Evolutionary conservation across 1,284 basidiomycete species (phyloP), one percentile per base, ranked within the genome.

Genomic region (Polyporus tsugae): DNA sequence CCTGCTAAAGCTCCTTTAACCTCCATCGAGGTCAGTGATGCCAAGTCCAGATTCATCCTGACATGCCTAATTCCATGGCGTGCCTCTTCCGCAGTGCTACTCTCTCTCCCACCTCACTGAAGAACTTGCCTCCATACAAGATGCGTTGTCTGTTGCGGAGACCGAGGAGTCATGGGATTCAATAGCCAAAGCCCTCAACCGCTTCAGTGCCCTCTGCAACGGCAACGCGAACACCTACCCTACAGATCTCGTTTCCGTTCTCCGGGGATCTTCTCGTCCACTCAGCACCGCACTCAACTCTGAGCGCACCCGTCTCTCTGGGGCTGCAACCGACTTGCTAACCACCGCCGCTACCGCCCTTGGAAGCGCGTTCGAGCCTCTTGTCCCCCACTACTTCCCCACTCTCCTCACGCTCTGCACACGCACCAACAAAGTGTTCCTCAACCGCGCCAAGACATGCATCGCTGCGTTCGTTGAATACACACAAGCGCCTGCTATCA

Each of bases 81-180:
- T 22, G 38, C 42, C 15, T 9, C 6, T n/a, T 17, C 22, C 6
- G 29, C 64, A 72, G 71, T 72, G 71, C 52, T 62, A 44, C 41
- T 65, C 65, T 46, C 65, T 66, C 55, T 64, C 63, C n/a, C 71
- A 70, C 46, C 65, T 72, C 33, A 67, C 42, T 33, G 65, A 69
- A 22, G 71, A 72, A 22, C 65, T 72, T 39, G 65, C 60, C 13
- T 58, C 69, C 13, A 58, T 77, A 42, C 75, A 76, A 59, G 76
- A 78, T 59, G 62, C 70, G 1, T 76, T 95, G 17, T 77, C 80
- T 58, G 80, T 88, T n/a, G 76, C 83, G 39, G 94, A 96, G 80
- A 90, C 91, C 1, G 95, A 96, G 77, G 93, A 96, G 49, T 89
- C 88, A 3, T 96, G 94, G 94, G 92, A 95, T 65, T 83, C 81